A percentile compares a stretch with the other conserved stretches of the same genome.
phyloP scores from a whole-genome alignment of 257 asterid genomes.

The Solanum pimpinellifolium region DNA sequence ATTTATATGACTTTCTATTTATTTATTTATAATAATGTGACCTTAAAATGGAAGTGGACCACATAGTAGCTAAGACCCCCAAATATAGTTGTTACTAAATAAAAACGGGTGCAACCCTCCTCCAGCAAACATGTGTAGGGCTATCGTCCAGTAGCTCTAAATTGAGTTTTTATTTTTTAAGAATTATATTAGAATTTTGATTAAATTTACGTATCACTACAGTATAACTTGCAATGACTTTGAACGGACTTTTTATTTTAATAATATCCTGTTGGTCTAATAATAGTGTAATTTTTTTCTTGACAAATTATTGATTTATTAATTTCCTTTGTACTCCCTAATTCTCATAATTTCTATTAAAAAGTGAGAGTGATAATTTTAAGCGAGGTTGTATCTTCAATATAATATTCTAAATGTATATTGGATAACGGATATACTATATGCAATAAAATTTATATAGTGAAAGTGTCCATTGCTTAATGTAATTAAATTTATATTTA shows the following conservation, averaged over 20 bases:
- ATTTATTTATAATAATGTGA: not conserved
- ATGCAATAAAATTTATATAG: no score
- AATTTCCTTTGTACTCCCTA: not conserved
- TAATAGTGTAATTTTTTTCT: no score
- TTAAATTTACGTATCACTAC: no score
- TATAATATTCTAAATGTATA: not conserved
- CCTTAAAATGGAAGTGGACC: not conserved
- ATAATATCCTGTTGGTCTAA: no score
- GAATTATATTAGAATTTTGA: no score
- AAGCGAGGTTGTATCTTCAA: no score
- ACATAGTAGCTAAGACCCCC: not conserved
- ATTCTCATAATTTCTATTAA: no score
- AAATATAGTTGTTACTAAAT: not conserved
- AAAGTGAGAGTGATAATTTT: no score
- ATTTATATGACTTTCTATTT: no score
- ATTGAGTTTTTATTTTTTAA: not conserved
- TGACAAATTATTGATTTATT: not conserved
- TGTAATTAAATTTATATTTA: not conserved
- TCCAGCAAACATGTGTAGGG: not conserved
- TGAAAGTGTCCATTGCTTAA: not conserved
- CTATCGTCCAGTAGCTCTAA: not conserved
- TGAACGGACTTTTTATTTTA: no score
- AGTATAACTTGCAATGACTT: fast-evolving
- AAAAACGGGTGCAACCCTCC: not conserved
- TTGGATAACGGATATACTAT: no score